phyloP scores from a whole-genome alignment of 768 basidiomycete genomes.

The Lactarius deliciosus region DNA sequence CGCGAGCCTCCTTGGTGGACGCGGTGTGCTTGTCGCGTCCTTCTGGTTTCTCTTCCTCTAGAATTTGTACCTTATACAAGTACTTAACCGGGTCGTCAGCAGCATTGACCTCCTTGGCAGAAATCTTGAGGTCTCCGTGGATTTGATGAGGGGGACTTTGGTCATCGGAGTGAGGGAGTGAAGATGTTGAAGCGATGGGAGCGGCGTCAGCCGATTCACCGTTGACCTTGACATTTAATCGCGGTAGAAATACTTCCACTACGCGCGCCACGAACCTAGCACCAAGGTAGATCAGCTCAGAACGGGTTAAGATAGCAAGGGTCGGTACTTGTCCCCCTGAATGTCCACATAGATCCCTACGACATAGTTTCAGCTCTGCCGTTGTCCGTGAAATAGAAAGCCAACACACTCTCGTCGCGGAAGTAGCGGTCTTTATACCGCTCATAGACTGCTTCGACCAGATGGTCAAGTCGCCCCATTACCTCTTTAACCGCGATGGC shows the following conservation, averaged over 20 bases:
- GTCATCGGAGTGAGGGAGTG: conserved; percentile 38
- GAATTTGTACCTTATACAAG: conserved; percentile 83
- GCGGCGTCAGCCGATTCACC: conserved; percentile 24
- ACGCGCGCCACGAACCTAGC: conserved; percentile 79
- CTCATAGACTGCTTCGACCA: conserved; percentile 93
- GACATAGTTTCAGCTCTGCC: conserved; percentile 3
- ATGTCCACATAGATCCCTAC: conserved; percentile 88
- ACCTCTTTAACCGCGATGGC: conserved; percentile 63
- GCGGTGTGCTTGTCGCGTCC: conserved; percentile 57
- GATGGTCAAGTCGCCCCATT: conserved; percentile 90
- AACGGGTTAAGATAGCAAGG: conserved; percentile 23
- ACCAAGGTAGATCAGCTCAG: conserved; percentile 7
- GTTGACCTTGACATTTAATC: conserved; percentile 24
- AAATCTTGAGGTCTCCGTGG: conserved; percentile 75
- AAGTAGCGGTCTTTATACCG: conserved; percentile 97
- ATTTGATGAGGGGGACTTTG: conserved; percentile 61
- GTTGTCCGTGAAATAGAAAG: conserved; percentile 23
- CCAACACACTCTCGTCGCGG: conserved; percentile 74
- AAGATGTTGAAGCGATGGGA: conserved; percentile 40
- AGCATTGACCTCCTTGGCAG: conserved; percentile 64
- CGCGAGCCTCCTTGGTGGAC: conserved; percentile 53
- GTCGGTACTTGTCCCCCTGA: conserved; percentile 76
- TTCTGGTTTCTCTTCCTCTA: conserved; percentile 70
- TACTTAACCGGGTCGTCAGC: conserved; percentile 82
- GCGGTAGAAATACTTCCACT: conserved; percentile 71